Percentiles rank a stretch among this genome's conserved stretches.
Conservation (phyloP, 495 filamentous ascomycete genomes). For the Penicillium paradoxum region DNA sequence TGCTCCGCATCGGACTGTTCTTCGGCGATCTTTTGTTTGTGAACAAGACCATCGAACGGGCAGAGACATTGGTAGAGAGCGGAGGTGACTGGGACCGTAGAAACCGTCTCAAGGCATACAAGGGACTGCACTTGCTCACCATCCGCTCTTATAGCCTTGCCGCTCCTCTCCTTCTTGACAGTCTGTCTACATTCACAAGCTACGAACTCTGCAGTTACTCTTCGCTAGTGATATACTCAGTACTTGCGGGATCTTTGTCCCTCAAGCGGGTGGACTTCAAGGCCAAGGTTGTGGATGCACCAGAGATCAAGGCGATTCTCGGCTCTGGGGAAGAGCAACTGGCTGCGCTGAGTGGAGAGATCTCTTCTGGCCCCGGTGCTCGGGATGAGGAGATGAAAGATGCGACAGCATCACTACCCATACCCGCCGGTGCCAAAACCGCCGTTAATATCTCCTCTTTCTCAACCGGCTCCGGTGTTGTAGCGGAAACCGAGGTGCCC, state of each 20-base stretch:
- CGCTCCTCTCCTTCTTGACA: constrained; percentile 91
- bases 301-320: constrained; percentile 94
- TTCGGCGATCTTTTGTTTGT: constrained; percentile 87
- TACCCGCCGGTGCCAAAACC: constrained; percentile 53
- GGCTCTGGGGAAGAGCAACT: constrained; percentile 84
- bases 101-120: constrained; percentile 97
- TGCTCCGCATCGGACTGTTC: constrained; percentile 92
- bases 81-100: constrained; percentile 98
- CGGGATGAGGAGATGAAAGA: constrained; percentile 79
- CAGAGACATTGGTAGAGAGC: constrained; percentile 82
- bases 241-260: constrained; percentile 88
- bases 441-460: constrained; percentile 82
- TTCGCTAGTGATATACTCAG: constrained; percentile 87
- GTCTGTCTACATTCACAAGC: constrained; percentile 95
- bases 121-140: constrained; percentile 88
- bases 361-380: constrained; percentile 72
- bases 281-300: constrained; percentile 94
- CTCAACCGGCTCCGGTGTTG: constrained; percentile 58
- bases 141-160: constrained; percentile 83
- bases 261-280: constrained; percentile 98
- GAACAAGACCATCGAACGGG: constrained; percentile 89
- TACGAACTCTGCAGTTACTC: constrained; percentile 97
- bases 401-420: constrained; percentile 44
- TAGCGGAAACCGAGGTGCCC: constrained; percentile 67
- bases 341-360: constrained; percentile 65